Evolutionary conservation across 495 filamentous ascomycete species (phyloP), one percentile per base, ranked within the genome.

Genomic region (Neurospora terricola): DNA sequence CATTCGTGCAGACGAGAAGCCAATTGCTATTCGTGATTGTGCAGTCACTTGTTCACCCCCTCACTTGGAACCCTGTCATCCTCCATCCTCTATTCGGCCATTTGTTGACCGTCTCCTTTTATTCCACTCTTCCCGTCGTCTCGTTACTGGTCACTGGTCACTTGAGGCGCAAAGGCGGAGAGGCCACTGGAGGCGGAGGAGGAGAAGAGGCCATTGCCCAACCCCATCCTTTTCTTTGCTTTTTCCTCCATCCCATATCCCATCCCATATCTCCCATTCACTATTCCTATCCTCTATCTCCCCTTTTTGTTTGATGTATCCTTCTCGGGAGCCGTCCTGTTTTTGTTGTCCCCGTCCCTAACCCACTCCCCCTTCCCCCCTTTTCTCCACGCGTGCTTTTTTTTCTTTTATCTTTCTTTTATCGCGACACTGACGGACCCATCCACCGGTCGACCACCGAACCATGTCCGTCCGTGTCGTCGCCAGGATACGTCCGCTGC

Each of bases 401-500:
- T 59, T 27, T 59, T 14, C 18, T 21, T 21, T 2, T 27, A 48
- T 59, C 21, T 59, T 59, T 62, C 23, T 30, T 14, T 62, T 30
- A 34, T 62, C 54, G 54, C 27, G 54, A 62, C 54, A 34, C 54
- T 6, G 54, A 30, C 54, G 27, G 54, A 34, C 27, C 48, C 48
- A 59, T 59, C 43, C 48, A 16, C 43, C 43, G n/a, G 6, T 43
- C n/a, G 18, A 37, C 30, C 14, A 48, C 62, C 54, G 27, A 62
- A 70, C 37, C 38, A 90, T 90, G 88, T 88, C 86, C 73, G 92
- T 97, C 34, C 89, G 93, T 70, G 94, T 98, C 70, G 91, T 98
- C 73, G 95, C 95, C 48, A 87, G 96, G 68, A 90, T 99, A 73
- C 89, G 96, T 72, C 96, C 96, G 27, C 89, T 97, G 69, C 88